These are phyloP conservation scores for Aurifilum marmelostoma DNA, from an alignment of 2,329 filamentous ascomycete genomes.

Conservation along the genomic window DNA sequence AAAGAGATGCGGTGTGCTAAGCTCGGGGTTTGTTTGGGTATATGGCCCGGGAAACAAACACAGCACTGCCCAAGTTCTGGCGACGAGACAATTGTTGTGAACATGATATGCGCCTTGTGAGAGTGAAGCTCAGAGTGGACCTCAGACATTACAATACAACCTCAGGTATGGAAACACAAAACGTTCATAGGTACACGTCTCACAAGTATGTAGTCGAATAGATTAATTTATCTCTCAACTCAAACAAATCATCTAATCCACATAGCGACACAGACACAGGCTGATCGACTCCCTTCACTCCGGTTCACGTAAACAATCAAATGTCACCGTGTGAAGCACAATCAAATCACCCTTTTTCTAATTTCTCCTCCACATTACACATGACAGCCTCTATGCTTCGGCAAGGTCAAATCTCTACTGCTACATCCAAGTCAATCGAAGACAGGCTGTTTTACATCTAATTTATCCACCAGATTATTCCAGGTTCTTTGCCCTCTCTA, in stretches of 20 bases:
- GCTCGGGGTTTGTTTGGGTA: neutral
- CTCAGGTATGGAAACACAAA: too few species aligned
- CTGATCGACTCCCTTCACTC: neutral
- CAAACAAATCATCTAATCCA: neutral
- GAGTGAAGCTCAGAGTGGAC: too few species aligned
- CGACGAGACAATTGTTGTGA: neutral
- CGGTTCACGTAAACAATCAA: neutral
- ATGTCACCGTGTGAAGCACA: neutral
- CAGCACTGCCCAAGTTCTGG: too few species aligned
- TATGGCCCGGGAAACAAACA: neutral
- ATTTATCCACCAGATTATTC: too few species aligned
- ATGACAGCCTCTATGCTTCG: neutral
- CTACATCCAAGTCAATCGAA: too few species aligned
- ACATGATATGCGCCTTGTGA: neutral
- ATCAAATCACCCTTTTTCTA: neutral
- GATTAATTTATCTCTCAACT: neutral
- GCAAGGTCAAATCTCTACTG: neutral
- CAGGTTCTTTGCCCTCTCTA: too few species aligned
- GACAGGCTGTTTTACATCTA: too few species aligned
- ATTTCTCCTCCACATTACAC: conserved; percentile 10
- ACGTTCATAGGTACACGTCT: too few species aligned
- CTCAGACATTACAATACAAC: too few species aligned
- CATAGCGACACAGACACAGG: neutral
- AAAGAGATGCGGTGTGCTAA: conserved; percentile 7
- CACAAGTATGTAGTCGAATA: neutral